Evolutionary conservation across 202 grass and related monocot species (phyloP).

Genomic region (Bolboschoenoplectus hybrid): DNA sequence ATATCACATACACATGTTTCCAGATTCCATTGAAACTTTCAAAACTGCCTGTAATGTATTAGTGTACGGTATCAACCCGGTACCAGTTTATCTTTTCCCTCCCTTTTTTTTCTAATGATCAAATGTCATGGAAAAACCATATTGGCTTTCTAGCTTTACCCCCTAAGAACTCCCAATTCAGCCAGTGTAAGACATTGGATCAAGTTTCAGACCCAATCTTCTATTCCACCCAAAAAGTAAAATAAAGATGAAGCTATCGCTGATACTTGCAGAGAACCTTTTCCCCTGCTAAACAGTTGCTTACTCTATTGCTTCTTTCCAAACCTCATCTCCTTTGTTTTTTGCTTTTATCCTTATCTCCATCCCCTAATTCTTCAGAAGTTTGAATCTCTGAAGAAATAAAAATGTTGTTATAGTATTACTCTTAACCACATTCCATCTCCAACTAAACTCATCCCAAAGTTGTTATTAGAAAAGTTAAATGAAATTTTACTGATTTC

Average conservation of each 20-base stretch:
- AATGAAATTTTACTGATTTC: neutral
- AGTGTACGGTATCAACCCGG: neutral
- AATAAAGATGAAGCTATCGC: neutral
- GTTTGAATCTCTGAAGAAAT: neutral
- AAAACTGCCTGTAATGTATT: neutral
- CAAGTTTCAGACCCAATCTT: neutral
- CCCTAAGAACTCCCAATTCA: neutral
- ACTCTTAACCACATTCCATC: neutral
- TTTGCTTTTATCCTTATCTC: neutral
- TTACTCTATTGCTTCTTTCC: neutral
- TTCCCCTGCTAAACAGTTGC: too few relatives aligned
- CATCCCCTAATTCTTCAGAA: neutral
- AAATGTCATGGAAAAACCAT: neutral
- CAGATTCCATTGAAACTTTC: neutral
- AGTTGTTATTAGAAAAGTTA: neutral
- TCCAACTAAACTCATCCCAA: neutral
- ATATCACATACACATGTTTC: neutral
- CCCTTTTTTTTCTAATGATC: neutral
- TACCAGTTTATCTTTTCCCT: neutral
- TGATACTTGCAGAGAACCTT: neutral
- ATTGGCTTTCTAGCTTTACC: neutral
- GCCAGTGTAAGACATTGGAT: neutral
- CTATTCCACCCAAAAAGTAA: neutral
- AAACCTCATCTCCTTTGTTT: too few relatives aligned
- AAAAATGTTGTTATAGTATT: too few relatives aligned